Evolutionary conservation across 2,329 filamentous ascomycete genomes (phyloP).

Genomic region (Penicillium italicum): DNA sequence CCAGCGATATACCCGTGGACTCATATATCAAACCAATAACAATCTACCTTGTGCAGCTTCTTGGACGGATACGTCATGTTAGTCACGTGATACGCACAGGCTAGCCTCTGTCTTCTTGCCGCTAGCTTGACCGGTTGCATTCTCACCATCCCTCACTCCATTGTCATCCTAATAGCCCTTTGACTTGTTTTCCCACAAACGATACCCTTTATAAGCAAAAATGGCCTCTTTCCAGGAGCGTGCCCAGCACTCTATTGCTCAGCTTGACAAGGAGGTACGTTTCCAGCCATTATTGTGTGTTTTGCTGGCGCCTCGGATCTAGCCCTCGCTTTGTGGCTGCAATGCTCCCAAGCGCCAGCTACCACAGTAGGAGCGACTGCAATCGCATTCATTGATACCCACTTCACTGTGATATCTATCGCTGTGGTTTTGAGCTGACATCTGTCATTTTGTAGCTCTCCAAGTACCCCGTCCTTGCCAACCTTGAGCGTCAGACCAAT

Average conservation of each 20-base stretch:
- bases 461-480: slow-evolving; percentile 64
- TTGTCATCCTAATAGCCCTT: slow-evolving; percentile 10
- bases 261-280: slow-evolving; percentile 66
- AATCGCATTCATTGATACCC: not conserved
- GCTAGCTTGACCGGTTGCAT: slow-evolving; percentile 25
- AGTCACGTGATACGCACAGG: slow-evolving; percentile 22
- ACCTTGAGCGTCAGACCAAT: slow-evolving; percentile 65
- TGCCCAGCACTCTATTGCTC: slow-evolving; percentile 61
- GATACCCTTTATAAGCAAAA: slow-evolving; percentile 16
- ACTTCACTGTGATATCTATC: not conserved
- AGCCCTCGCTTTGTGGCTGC: slow-evolving; percentile 10
- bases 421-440: slow-evolving; percentile 2
- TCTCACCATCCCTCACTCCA: slow-evolving; percentile 26
- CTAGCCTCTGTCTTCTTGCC: slow-evolving; percentile 15
- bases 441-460: slow-evolving; percentile 51
- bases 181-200: slow-evolving; percentile 4
- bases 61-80: slow-evolving; percentile 20
- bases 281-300: slow-evolving; percentile 20
- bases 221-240: slow-evolving; percentile 57
- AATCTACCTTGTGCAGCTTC: not conserved
- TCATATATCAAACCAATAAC: not conserved
- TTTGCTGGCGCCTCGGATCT: slow-evolving; percentile 20
- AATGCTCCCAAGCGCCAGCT: not conserved
- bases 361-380: not conserved
- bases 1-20: not conserved